Evolutionary conservation across 225 moss, liverwort and hornwort species (phyloP), one percentile per base, ranked within the genome.

Genomic region (Polytrichum commune): DNA sequence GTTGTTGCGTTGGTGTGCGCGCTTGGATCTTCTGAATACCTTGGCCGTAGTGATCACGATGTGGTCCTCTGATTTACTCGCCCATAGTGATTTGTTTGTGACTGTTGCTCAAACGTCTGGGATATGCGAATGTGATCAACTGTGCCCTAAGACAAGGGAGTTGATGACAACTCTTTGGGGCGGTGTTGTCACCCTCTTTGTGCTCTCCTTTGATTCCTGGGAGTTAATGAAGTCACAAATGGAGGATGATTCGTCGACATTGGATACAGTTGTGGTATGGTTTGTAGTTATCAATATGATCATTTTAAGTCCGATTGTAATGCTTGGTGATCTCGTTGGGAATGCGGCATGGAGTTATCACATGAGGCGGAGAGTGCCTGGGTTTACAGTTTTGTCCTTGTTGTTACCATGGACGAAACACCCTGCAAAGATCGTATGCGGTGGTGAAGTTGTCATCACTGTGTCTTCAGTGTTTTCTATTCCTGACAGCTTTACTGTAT

Each of bases 251-350:
- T 0, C 0, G 5, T 29, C 29, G 29, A 29, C 6, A 6, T 29
- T 5, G 29, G 29, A 0, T 0, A 20, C 19, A 55, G 1, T 18
- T 55, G 18, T 2, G 55, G 6, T 2, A 18, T 0, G 10, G 13
- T 55, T 55, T 55, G 0, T 5, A 29, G 0, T 4, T 5, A 5
- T 29, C 5, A 29, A 5, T 29, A 0, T 0, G 29, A 0, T 29
- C 29, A 6, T 29, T 29, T 5, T 29, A 29, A 5, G 6, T 29
- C 5, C 29, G 29, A 5, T 29, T 6, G 0, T 6, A 6, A 1
- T 29, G 29, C 29, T 29, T 6, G 0, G 0, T 29, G 0, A 55
- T 4, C 18, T 55, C 2, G 18, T 55, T 13, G 55, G 1, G 16
- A 1, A 5, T 55, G 55, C 55, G 13, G 3, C 16, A 18, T 0